phyloP scores from a whole-genome alignment of 2,329 filamentous ascomycete genomes.

The Alternaria burnsii region DNA sequence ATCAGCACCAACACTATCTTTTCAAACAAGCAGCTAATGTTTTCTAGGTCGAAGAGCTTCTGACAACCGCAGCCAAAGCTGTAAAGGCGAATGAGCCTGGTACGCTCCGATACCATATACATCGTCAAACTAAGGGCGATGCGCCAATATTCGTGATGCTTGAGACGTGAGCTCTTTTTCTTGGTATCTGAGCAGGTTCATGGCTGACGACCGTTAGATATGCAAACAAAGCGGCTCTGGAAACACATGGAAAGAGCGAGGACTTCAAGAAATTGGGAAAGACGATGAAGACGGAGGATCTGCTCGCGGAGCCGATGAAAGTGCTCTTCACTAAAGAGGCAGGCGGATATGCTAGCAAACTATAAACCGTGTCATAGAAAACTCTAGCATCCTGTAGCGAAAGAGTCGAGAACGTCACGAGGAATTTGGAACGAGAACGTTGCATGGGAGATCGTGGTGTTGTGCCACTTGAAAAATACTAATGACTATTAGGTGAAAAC shows the following conservation, averaged over 20 bases:
- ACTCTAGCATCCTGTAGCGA: no score
- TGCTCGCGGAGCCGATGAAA: conserved; percentile 41
- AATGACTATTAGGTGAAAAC: no score
- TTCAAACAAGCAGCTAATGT: background rate
- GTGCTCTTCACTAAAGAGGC: conserved; percentile 40
- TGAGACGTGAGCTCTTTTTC: conserved; percentile 38
- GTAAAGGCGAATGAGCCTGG: conserved; percentile 47
- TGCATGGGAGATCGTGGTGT: no score
- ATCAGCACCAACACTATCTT: background rate
- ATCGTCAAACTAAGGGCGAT: conserved; percentile 40
- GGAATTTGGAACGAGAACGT: no score
- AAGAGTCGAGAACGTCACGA: no score
- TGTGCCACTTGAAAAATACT: no score
- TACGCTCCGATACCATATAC: conserved; percentile 44
- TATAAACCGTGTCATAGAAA: background rate
- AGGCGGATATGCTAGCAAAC: conserved; percentile 34
- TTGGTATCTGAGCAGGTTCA: background rate
- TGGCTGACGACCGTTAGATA: conserved; percentile 27
- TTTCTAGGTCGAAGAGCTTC: conserved; percentile 42
- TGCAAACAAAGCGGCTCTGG: conserved; percentile 40
- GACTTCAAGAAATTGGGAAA: conserved; percentile 34
- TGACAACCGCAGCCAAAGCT: conserved; percentile 29
- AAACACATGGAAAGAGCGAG: conserved; percentile 34
- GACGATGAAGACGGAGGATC: conserved; percentile 39
- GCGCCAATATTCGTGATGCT: conserved; percentile 41